These are phyloP conservation scores for Fraxinus nigra DNA, from an alignment of 305 asterid genomes.

Conservation along the genomic window DNA sequence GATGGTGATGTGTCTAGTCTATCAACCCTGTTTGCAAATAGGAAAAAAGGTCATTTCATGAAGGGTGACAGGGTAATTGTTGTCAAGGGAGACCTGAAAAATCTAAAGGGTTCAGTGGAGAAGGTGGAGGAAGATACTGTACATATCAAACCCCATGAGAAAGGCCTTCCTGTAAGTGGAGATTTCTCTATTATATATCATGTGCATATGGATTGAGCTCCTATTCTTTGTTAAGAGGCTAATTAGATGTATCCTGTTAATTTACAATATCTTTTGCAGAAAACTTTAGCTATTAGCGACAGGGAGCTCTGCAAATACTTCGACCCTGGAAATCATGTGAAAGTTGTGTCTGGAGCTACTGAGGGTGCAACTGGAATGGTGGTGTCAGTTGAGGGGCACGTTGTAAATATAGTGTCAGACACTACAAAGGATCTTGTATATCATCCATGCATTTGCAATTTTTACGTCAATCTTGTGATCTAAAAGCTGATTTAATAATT, in stretches of 20 bases:
- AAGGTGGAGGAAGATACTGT: constrained; percentile 94
- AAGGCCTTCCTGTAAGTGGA: constrained; percentile 71
- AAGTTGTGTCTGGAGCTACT: constrained; percentile 83
- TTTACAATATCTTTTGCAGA: constrained; percentile 33
- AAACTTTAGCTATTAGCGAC: constrained; percentile 74
- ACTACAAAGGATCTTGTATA: constrained; percentile 93
- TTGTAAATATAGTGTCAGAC: constrained; percentile 90
- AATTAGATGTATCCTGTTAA: constrained; percentile 11
- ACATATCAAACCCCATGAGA: constrained; percentile 76
- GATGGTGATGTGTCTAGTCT: constrained; percentile 81
- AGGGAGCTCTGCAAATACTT: constrained; percentile 91
- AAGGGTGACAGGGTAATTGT: constrained; percentile 92
- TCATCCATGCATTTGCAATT: background rate
- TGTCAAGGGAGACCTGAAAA: constrained; percentile 86
- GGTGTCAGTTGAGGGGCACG: constrained; percentile 91
- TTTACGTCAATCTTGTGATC: background rate
- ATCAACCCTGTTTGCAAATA: constrained; percentile 72
- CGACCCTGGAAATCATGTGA: constrained; percentile 92
- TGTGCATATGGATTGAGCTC: background rate
- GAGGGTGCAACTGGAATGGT: constrained; percentile 99
- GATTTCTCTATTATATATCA: constrained; percentile 10
- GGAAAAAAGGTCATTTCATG: constrained; percentile 90
- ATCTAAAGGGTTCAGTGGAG: constrained; percentile 88
- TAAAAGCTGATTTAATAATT: constrained; percentile 17
- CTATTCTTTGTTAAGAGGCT: constrained; percentile 13